Base-by-base conservation (phyloP, 108 stramenopile species). In the Fistulifera solaris region DNA sequence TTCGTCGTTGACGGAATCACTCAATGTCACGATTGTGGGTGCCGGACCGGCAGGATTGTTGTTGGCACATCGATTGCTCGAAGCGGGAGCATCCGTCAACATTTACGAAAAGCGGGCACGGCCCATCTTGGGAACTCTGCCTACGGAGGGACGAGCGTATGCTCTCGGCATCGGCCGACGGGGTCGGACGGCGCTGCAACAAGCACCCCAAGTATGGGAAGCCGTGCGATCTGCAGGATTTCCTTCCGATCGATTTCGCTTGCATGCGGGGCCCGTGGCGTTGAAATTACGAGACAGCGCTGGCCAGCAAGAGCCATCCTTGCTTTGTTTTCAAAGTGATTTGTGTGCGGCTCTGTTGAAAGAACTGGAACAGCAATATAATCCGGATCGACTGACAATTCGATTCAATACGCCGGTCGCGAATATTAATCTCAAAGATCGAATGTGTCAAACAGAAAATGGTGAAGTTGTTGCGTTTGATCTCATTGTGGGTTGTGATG, bases 301-400 rank as follows among this genome's bases (percentile, higher is more conserved):
- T 11, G 21, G 18, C 38, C 25, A 25, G 27, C 0, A 68, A 73
- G 80, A 87, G 56, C 79, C 81, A 12, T 78, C 77, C 17, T 54
- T 87, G 15, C 54, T 87, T 56, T 66, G 76, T n/a, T 87, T 76
- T 68, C 85, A 87, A 54, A 73, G 77, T 0, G 85, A 87, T 53
- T 60, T 87, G 24, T 87, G 85, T 54, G 55, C 44, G 17, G 68
- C 68, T n/a, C 40, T 87, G 35, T 42, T 72, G 49, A 77, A 81
- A 38, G 81, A 81, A 52, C 53, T 83, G 54, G 80, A 87, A 35
- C 27, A 26, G 40, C 62, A 72, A 0, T 51, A 53, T 46, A 23
- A 22, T 16, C 22, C 21, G 14, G 51, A 25, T 15, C 3, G 44
- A 45, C 11, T 45, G 44, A 21, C 3, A 3, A 35, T 35, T 35